phyloP scores from a whole-genome alignment of 495 filamentous ascomycete species.

The Hypoxylon trugodes region DNA sequence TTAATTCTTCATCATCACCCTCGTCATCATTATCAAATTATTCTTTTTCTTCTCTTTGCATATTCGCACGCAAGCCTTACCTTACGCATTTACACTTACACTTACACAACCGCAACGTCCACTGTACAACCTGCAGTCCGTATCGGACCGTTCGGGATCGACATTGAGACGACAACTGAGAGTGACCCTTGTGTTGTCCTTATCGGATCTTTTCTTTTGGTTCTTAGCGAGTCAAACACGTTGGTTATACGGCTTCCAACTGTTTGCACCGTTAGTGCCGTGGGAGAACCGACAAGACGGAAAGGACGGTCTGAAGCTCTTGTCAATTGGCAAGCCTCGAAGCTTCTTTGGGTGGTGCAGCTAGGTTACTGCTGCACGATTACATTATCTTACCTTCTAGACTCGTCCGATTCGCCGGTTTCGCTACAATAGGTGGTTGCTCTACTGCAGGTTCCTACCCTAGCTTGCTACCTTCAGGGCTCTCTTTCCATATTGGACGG shows the following conservation, averaged over 20 bases:
- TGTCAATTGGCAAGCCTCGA: constrained; percentile 21
- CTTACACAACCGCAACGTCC: too few relatives aligned
- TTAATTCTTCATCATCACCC: background rate
- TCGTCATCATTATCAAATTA: background rate
- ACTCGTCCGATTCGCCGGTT: constrained; percentile 38
- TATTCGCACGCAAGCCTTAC: constrained; percentile 5
- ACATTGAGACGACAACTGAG: too few relatives aligned
- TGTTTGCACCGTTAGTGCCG: constrained; percentile 15
- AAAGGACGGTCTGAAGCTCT: constrained; percentile 17
- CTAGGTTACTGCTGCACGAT: constrained; percentile 36
- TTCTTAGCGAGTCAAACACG: too few relatives aligned
- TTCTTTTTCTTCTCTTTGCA: background rate
- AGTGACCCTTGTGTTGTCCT: too few relatives aligned
- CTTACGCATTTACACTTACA: too few relatives aligned
- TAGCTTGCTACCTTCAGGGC: constrained; percentile 7
- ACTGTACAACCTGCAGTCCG: constrained; percentile 3
- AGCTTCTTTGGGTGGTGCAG: constrained; percentile 6
- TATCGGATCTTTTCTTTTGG: too few relatives aligned
- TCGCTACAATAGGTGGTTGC: constrained; percentile 26
- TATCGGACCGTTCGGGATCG: constrained; percentile 1
- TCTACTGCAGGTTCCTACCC: constrained; percentile 31
- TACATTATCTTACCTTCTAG: constrained; percentile 34
- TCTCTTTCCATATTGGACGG: constrained; percentile 13
- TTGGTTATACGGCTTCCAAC: constrained; percentile 7
- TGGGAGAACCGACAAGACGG: constrained; percentile 32